These are phyloP conservation scores for Rhizomucor pusillus DNA, from an alignment of 371 early-diverging fungal species.

Conservation along the genomic window DNA sequence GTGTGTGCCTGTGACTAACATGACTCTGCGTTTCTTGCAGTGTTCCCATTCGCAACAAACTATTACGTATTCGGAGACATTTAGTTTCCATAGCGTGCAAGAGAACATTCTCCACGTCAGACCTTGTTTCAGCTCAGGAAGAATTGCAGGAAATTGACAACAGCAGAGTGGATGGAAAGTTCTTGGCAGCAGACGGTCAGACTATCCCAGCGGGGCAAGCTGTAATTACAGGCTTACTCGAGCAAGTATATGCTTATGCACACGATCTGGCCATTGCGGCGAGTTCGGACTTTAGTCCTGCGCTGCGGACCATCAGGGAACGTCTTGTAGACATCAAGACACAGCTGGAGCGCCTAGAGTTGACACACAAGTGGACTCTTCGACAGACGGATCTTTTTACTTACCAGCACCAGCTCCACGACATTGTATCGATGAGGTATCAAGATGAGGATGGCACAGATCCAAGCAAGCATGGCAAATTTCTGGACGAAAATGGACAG, in stretches of 20 bases:
- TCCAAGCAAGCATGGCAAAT: conserved; percentile 45
- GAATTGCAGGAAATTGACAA: conserved; percentile 69
- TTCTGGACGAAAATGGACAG: conserved; percentile 61
- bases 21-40: conserved; percentile 11
- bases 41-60: conserved; percentile 62
- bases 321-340: conserved; percentile 70
- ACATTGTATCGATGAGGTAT: conserved; percentile 63
- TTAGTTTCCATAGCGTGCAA: conserved; percentile 51
- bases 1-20: not conserved
- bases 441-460: conserved; percentile 28
- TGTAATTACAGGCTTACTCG: conserved; percentile 72
- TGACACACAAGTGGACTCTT: conserved; percentile 81
- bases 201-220: conserved; percentile 77
- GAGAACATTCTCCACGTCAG: conserved; percentile 30
- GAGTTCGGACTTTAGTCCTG: conserved; percentile 55
- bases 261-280: conserved; percentile 70
- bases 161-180: conserved; percentile 69
- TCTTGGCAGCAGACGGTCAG: conserved; percentile 53
- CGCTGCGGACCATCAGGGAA: conserved; percentile 67
- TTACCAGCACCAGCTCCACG: conserved; percentile 75
- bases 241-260: conserved; percentile 71
- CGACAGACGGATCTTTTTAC: conserved; percentile 84
- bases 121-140: conserved; percentile 56
- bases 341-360: conserved; percentile 67
- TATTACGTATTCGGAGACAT: conserved; percentile 65